Evolutionary conservation across 768 basidiomycete genomes (phyloP).

Genomic region (Dioszegia hungarica): DNA sequence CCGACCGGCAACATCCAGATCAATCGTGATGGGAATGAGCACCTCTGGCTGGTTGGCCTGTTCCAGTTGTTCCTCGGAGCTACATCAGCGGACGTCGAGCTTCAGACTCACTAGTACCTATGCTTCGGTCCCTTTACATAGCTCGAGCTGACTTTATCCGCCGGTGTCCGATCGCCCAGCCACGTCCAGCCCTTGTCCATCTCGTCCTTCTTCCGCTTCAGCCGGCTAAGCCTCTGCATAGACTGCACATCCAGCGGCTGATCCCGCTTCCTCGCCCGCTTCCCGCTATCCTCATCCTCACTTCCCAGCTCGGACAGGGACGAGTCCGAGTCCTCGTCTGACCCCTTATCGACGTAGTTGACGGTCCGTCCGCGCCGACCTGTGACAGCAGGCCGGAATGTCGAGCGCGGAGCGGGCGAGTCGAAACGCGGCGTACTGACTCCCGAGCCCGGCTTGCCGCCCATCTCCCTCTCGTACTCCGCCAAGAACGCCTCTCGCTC

Average conservation of each 20-base stretch:
- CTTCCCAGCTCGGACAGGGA: conserved; percentile 67
- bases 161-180: conserved; percentile 76
- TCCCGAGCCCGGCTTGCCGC: conserved; percentile 12
- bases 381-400: conserved; percentile 1
- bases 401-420: conserved; percentile 20
- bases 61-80: conserved; percentile 63
- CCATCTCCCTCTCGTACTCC: conserved; percentile 29
- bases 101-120: conserved; percentile 63
- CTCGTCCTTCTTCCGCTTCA: conserved; percentile 42
- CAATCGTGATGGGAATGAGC: conserved; percentile 88
- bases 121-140: conserved; percentile 55
- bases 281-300: conserved; percentile 47
- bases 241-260: conserved; percentile 73
- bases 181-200: conserved; percentile 70
- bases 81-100: conserved; percentile 5
- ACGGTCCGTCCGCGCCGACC: conserved; percentile 29
- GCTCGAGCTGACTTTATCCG: conserved; percentile 61
- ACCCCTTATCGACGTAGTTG: conserved; percentile 46
- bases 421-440: conserved; percentile 31
- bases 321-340: conserved; percentile 52
- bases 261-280: conserved; percentile 54
- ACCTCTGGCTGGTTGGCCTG: conserved; percentile 58
- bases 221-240: conserved; percentile 61
- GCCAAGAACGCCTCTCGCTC: conserved; percentile 33
- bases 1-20: conserved; percentile 87